Base-by-base conservation (phyloP, 108 stramenopile species). In the Skeletonema potamos region DNA sequence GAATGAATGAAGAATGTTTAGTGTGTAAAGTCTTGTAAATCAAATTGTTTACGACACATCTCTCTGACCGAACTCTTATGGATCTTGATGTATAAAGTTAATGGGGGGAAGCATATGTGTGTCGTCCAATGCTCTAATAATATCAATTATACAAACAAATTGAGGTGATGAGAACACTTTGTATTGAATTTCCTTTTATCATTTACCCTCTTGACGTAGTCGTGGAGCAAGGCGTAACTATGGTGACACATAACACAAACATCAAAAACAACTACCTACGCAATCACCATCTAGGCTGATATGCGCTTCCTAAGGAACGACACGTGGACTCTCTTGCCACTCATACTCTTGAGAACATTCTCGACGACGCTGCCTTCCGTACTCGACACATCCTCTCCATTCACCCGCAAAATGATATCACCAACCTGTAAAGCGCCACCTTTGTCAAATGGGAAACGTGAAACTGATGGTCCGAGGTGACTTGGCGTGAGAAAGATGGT, bases 321-420 rank as follows among this genome's bases (percentile, higher is more conserved):
- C 28, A 73, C 56, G 3, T 54, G 55, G 28, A 65, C 32, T 29
- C 54, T 43, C 43, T 57, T 30, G 20, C 72, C 72, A 29, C n/a
- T 17, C 46, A 64, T 41, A 30, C 41, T 27, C 63, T 56, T 58
- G 1, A 72, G 28, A 0, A 59, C 27, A 43, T 73, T 63, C 6
- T 26, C 54, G 9, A 73, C 63, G 58, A 32, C 22, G 7, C 56
- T 22, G 11, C 30, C 63, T 58, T 59, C 56, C 32, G 57, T 29
- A 17, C 62, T 43, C 5, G 72, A 65, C 8, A 73, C 72, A 33
- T 73, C 72, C 28, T 64, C 64, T 43, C 64, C 64, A 58, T 73
- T 41, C 58, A 73, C 28, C 6, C 72, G 63, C 57, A 73, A 56
- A 9, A 73, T 54, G 27, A 73, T 63, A 58, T 73, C 72, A 28